Percentiles rank a stretch among this genome's conserved stretches.
phyloP scores from a whole-genome alignment of 2,329 filamentous ascomycete genomes.

The Cladosporium sp. region DNA sequence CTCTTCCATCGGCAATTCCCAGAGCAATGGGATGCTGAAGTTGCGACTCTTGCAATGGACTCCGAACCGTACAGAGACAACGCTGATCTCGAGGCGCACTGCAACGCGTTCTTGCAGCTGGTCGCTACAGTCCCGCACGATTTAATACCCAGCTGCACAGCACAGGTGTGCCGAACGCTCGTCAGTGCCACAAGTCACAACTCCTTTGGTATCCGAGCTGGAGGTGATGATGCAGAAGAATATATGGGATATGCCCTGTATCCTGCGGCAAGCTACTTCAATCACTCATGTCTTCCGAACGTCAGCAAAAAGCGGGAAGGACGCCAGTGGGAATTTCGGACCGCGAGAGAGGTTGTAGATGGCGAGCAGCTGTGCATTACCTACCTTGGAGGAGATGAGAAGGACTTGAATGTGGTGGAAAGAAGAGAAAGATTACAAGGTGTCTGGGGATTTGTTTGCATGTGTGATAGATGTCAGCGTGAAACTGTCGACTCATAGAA shows the following conservation, averaged over 20 bases:
- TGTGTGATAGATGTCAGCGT: constrained; percentile 5
- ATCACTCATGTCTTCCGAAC: constrained; percentile 45
- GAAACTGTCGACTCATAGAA: not conserved
- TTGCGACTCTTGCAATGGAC: constrained; percentile 39
- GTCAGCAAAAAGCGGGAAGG: constrained; percentile 40
- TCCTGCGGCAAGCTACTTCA: constrained; percentile 46
- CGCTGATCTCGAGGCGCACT: constrained; percentile 37
- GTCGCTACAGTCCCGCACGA: constrained; percentile 35
- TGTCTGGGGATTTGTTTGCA: constrained; percentile 40
- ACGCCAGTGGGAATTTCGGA: constrained; percentile 39
- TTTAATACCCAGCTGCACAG: constrained; percentile 33
- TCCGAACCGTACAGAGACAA: constrained; percentile 38
- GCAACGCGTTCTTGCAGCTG: constrained; percentile 41
- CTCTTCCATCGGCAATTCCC: constrained; percentile 32
- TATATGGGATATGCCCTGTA: constrained; percentile 48
- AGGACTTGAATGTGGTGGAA: constrained; percentile 32
- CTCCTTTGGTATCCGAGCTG: constrained; percentile 41
- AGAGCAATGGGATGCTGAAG: constrained; percentile 26
- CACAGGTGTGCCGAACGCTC: constrained; percentile 32
- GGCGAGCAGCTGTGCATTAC: constrained; percentile 46
- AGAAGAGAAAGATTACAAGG: constrained; percentile 35
- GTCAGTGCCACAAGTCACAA: constrained; percentile 43
- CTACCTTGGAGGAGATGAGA: constrained; percentile 47
- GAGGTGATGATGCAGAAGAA: constrained; percentile 41
- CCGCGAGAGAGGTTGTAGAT: constrained; percentile 30